Base-by-base conservation (phyloP, 148 eudicot genomes). In the Cornus kousa region DNA sequence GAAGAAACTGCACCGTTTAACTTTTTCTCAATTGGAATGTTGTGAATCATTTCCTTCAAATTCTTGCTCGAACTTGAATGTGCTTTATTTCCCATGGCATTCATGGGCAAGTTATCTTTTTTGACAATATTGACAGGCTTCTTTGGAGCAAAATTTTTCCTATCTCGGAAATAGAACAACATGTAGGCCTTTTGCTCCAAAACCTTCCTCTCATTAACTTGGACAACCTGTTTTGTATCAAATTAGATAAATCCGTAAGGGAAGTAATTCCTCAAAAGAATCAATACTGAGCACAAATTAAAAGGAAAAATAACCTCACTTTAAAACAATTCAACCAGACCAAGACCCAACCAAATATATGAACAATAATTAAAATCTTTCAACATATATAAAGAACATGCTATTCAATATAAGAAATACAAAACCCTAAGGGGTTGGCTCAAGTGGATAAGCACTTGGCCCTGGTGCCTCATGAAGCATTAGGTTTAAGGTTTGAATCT, bases 181-280 rank as follows among this genome's bases (percentile, higher is more conserved):
- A 96, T 93, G 78, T 96, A 96, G n/a, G 99, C 99, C 84, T 92
- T 96, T 85, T 96, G 95, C 77, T 88, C 93, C 86, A 96, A 83
- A 74, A 96, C 98, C 55, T 67, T 79, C 77, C 79, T 91, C 83
- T 93, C 97, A 84, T 87, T 87, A 28, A 92, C 98, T 86, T 91
- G 93, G 79, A 76, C 40, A 77, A 96, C 99, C 99, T 96, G 79
- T 76, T 79, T 55, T 35, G 8, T 68, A 78, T 75, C 71, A 85
- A 10, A 70, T 39, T 40, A 39, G 5, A 39, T 55, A 31, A 3
- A 37, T 57, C 69, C 32, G 71, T 22, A 35, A 59, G 55, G 19
- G 32, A 69, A 74, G 72, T 20, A 60, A 50, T 67, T 68, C 62
- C 22, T 50, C 20, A 53, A 23, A 70, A 23, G n/a, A 22, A 78